These are phyloP conservation scores for Salix caprea DNA, from an alignment of 345 rosid genomes.

Conservation along the genomic window DNA sequence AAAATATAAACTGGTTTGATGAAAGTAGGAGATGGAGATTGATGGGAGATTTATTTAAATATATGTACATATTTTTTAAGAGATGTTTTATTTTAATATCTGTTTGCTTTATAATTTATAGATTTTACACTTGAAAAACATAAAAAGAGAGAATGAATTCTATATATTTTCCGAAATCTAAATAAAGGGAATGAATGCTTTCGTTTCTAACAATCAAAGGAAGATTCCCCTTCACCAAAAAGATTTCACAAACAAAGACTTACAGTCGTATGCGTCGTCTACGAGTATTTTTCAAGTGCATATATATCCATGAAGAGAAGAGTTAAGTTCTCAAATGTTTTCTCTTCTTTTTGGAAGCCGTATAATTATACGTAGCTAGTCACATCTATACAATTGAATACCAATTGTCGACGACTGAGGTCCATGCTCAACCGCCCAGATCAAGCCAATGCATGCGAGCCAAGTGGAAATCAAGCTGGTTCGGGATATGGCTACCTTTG, in stretches of 20 bases:
- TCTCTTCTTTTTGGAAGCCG: not conserved
- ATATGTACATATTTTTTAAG: no score
- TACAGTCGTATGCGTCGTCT: not conserved
- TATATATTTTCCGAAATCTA: constrained; percentile 18
- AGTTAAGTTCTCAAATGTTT: not conserved
- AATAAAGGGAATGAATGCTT: constrained; percentile 67
- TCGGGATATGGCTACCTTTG: not conserved
- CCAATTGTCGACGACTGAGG: not conserved
- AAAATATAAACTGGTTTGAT: no score
- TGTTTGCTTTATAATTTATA: no score
- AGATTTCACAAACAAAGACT: not conserved
- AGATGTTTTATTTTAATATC: no score
- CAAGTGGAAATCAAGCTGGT: not conserved
- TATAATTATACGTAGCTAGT: not conserved
- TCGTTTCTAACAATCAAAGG: constrained; percentile 71
- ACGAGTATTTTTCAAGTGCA: not conserved
- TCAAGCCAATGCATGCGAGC: constrained; percentile 11
- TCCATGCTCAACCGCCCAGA: not conserved
- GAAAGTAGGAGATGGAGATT: no score
- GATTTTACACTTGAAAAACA: no score
- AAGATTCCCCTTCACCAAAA: constrained; percentile 33
- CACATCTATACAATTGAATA: not conserved
- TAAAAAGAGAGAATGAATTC: constrained; percentile 8
- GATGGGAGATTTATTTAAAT: no score
- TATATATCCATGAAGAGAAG: not conserved